Percentiles rank a stretch among this genome's conserved stretches.
Conservation (phyloP, 2,329 filamentous ascomycete genomes). For the Aquanectria penicillioides region DNA sequence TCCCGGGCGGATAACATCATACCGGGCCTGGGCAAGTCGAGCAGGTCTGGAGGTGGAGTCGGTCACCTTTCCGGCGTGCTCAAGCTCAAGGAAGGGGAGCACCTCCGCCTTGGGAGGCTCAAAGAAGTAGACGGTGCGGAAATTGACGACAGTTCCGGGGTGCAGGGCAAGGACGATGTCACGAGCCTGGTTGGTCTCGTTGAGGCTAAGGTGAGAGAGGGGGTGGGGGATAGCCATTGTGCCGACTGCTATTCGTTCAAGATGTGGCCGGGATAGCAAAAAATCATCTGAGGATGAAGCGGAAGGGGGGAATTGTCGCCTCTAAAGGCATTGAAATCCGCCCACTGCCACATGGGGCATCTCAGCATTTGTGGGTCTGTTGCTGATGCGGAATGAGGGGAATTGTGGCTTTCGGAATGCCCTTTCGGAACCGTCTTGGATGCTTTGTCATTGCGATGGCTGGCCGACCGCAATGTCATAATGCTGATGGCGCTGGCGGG, state of each 20-base stretch:
- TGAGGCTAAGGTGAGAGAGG: constrained; percentile 41
- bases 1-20: constrained; percentile 45
- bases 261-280: background rate
- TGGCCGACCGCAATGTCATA: too few species aligned
- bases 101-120: constrained; percentile 62
- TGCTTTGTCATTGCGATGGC: background rate
- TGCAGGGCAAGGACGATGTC: constrained; percentile 44
- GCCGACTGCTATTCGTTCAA: constrained; percentile 9
- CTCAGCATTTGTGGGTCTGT: constrained; percentile 1
- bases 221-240: constrained; percentile 43
- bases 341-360: background rate
- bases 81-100: constrained; percentile 55
- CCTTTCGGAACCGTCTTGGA: constrained; percentile 5
- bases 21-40: constrained; percentile 55
- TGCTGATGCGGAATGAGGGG: background rate
- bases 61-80: constrained; percentile 50
- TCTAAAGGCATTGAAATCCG: constrained; percentile 14
- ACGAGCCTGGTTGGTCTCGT: constrained; percentile 48
- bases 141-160: constrained; percentile 48
- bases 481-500: background rate
- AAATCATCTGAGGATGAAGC: constrained; percentile 3
- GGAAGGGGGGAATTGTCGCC: constrained; percentile 5
- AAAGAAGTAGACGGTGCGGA: constrained; percentile 60
- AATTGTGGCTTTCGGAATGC: constrained; percentile 3
- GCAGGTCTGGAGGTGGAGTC: constrained; percentile 39